Conservation (phyloP, 1,284 basidiomycete genomes). For the Irpex sp. region DNA sequence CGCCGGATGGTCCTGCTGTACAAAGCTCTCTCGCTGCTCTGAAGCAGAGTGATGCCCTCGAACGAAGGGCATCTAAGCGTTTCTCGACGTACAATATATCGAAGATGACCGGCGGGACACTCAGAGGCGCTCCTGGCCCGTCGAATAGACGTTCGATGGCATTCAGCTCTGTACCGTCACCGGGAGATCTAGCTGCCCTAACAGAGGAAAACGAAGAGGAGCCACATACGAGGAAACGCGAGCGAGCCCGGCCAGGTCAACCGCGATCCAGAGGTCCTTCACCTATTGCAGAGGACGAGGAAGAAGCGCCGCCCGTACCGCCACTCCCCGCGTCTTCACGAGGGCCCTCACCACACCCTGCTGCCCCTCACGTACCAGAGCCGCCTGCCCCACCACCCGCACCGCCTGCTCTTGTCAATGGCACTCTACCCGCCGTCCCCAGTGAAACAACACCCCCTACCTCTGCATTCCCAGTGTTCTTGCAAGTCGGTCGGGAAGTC, state of each 20-base stretch:
- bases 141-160: conserved; percentile 65
- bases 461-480: conserved; percentile 66
- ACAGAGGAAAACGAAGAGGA: conserved; percentile 61
- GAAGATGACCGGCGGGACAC: conserved; percentile 76
- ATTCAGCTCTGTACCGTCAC: conserved; percentile 52
- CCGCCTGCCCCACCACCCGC: conserved; percentile 25
- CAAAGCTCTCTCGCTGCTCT: conserved; percentile 86
- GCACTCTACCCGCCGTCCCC: conserved; percentile 4
- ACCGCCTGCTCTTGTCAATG: conserved; percentile 10
- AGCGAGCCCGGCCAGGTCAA: conserved; percentile 11
- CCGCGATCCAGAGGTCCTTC: conserved; percentile 28
- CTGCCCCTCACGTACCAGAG: conserved; percentile 4
- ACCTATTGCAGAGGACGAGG: conserved; percentile 36
- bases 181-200: conserved; percentile 64
- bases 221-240: conserved; percentile 22
- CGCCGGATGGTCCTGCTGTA: conserved; percentile 55
- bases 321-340: conserved; percentile 23
- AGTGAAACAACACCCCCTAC: conserved; percentile 25
- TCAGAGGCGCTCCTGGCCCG: conserved; percentile 32
- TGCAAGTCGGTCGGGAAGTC: conserved; percentile 90
- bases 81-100: conserved; percentile 96
- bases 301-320: conserved; percentile 44
- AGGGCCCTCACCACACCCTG: conserved; percentile 18
- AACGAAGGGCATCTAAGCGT: conserved; percentile 91
- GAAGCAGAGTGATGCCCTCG: conserved; percentile 82